These are phyloP conservation scores for Metschnikowia anglica DNA, from an alignment of 805 yeast genomes.

Conservation along the genomic window DNA sequence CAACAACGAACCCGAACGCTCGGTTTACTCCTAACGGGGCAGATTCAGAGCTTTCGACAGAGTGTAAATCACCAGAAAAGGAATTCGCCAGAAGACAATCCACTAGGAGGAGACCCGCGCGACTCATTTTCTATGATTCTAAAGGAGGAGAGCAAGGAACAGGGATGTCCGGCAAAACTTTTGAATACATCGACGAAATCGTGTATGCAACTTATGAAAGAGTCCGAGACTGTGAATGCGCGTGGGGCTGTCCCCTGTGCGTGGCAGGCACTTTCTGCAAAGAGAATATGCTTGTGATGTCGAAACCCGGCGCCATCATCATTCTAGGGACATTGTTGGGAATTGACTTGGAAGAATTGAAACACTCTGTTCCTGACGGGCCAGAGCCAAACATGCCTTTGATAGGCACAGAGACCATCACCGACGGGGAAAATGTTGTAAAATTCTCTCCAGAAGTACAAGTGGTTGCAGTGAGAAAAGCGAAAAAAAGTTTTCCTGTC, in stretches of 20 bases:
- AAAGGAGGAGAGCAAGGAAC: slow-evolving; percentile 79
- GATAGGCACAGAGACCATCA: slow-evolving; percentile 65
- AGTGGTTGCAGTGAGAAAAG: slow-evolving; percentile 26
- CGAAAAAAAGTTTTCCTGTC: slow-evolving; percentile 1
- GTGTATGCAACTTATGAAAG: slow-evolving; percentile 58
- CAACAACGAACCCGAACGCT: slow-evolving; percentile 44
- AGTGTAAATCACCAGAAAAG: slow-evolving; percentile 96
- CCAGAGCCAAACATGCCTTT: slow-evolving; percentile 78
- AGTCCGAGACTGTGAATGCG: slow-evolving; percentile 64
- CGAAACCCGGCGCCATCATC: slow-evolving; percentile 81
- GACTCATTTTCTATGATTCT: slow-evolving; percentile 80
- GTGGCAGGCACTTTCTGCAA: slow-evolving; percentile 80
- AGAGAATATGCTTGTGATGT: slow-evolving; percentile 77
- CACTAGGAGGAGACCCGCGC: slow-evolving; percentile 75
- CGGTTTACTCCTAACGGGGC: slow-evolving; percentile 32
- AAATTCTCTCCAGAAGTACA: slow-evolving; percentile 60
- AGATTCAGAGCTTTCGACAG: slow-evolving; percentile 72
- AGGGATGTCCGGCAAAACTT: slow-evolving; percentile 78
- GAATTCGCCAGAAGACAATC: slow-evolving; percentile 82
- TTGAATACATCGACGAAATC: slow-evolving; percentile 70
- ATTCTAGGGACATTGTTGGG: slow-evolving; percentile 65
- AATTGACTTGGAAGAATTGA: slow-evolving; percentile 42
- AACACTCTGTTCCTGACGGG: slow-evolving; percentile 55
- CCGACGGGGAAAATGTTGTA: slow-evolving; percentile 53
- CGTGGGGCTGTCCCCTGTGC: slow-evolving; percentile 83